Percentiles rank a stretch among this genome's conserved stretches.
Conservation (phyloP, 1,284 basidiomycete genomes). For the Waitea zeae region DNA sequence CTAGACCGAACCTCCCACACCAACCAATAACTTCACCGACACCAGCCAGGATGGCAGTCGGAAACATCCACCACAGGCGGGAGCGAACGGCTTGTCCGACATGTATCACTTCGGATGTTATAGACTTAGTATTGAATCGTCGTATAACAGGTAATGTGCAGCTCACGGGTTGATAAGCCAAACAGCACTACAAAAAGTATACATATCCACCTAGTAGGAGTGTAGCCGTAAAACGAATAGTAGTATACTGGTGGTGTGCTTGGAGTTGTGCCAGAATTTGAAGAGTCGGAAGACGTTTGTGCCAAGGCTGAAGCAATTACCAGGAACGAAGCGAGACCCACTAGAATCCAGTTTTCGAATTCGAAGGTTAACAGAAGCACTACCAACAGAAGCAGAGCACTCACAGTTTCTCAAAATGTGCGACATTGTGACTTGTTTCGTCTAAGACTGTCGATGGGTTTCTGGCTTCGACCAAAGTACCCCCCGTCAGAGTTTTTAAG, state of each 20-base stretch:
- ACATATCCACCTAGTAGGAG: conserved; percentile 20
- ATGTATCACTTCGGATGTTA: conserved; percentile 18
- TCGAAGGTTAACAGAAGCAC: too few relatives aligned
- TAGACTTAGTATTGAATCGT: neutral
- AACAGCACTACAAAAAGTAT: conserved; percentile 22
- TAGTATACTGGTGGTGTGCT: neutral
- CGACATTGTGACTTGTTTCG: too few relatives aligned
- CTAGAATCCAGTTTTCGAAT: neutral
- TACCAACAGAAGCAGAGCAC: too few relatives aligned
- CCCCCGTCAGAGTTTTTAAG: too few relatives aligned
- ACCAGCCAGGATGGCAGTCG: conserved; percentile 30
- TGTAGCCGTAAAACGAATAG: conserved; percentile 17
- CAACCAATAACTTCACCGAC: conserved; percentile 34
- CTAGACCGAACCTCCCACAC: conserved; percentile 7
- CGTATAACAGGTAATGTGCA: neutral
- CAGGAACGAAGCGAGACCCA: neutral
- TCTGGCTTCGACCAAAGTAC: too few relatives aligned
- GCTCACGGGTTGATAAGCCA: conserved; percentile 18
- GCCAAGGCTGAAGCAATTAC: neutral
- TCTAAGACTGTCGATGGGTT: too few relatives aligned
- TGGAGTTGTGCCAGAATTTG: neutral
- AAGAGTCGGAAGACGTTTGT: neutral
- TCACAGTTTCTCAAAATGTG: too few relatives aligned
- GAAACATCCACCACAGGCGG: conserved; percentile 33
- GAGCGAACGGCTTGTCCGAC: conserved; percentile 21